Percentiles rank a stretch among this genome's conserved stretches.
phyloP scores from a whole-genome alignment of 1,139 yeast species.

The Arxiozyma slooffiae region DNA sequence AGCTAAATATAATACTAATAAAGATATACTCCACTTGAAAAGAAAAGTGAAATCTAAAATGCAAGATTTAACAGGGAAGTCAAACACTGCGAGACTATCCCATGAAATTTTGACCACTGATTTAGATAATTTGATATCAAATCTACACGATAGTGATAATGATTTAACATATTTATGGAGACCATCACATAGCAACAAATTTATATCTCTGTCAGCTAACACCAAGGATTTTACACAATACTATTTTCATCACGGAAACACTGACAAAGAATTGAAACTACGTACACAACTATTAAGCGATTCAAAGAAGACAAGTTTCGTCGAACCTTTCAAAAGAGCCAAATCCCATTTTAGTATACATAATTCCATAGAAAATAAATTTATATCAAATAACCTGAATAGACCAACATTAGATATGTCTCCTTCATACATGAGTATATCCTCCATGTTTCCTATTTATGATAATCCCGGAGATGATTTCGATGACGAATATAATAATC shows the following conservation, averaged over 20 bases:
- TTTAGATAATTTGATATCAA: conserved; percentile 34
- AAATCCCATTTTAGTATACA: conserved; percentile 4
- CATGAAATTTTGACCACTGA: conserved; percentile 43
- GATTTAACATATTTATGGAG: conserved; percentile 31
- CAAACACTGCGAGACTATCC: conserved; percentile 33
- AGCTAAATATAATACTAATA: conserved; percentile 37
- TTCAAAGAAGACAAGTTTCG: not conserved
- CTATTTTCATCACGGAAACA: conserved; percentile 29
- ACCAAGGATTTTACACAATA: conserved; percentile 15
- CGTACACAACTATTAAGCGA: conserved; percentile 2
- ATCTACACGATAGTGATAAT: conserved; percentile 3
- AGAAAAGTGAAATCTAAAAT: conserved; percentile 65
- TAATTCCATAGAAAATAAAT: conserved; percentile 7
- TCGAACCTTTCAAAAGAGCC: not conserved
- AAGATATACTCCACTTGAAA: conserved; percentile 53
- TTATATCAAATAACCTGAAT: not conserved
- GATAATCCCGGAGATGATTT: conserved; percentile 15
- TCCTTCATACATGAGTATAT: conserved; percentile 16
- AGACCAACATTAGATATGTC: conserved; percentile 7
- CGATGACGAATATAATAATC: conserved; percentile 13
- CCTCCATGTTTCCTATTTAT: conserved; percentile 26
- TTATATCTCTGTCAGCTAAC: conserved; percentile 11
- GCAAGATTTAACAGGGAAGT: conserved; percentile 47
- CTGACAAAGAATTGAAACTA: conserved; percentile 11
- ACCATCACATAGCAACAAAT: conserved; percentile 34